phyloP scores from a whole-genome alignment of 441 rosid genomes.

The Syzygium syzygioides region DNA sequence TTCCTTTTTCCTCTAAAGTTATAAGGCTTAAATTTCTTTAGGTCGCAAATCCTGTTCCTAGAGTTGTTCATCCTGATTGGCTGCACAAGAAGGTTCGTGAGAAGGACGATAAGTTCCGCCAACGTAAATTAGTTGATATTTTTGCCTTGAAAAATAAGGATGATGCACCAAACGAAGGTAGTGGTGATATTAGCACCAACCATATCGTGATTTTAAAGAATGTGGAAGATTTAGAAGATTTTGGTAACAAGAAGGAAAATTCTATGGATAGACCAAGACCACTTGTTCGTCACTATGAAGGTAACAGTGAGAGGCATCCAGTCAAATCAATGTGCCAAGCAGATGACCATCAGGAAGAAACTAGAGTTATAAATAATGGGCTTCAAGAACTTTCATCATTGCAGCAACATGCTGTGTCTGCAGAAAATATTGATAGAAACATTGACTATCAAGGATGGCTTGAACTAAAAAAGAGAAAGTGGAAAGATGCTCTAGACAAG shows the following conservation, averaged over 20 bases:
- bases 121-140: slow-evolving; percentile 76
- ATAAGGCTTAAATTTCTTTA: slow-evolving; percentile 26
- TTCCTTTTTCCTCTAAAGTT: slow-evolving; percentile 7
- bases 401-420: slow-evolving; percentile 20
- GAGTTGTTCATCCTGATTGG: slow-evolving; percentile 99
- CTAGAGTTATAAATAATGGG: slow-evolving; percentile 9
- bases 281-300: slow-evolving; percentile 57
- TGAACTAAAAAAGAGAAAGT: slow-evolving; percentile 85
- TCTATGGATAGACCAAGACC: slow-evolving; percentile 57
- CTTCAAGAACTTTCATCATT: slow-evolving; percentile 26
- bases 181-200: slow-evolving; percentile 14
- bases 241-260: slow-evolving; percentile 37
- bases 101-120: slow-evolving; percentile 90
- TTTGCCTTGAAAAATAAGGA: slow-evolving; percentile 39
- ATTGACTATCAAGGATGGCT: slow-evolving; percentile 97
- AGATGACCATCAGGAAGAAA: slow-evolving; percentile 20
- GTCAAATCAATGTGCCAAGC: slow-evolving; percentile 16
- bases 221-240: slow-evolving; percentile 83
- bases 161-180: slow-evolving; percentile 21
- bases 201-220: slow-evolving; percentile 23
- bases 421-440: slow-evolving; percentile 60
- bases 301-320: slow-evolving; percentile 25
- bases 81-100: slow-evolving; percentile 93
- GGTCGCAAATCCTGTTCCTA: slow-evolving; percentile 97
- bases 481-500: slow-evolving; percentile 61